Percentiles rank a stretch among this genome's conserved stretches.
Conservation (phyloP, 768 basidiomycete genomes). For the Gelatoporia subvermispora region DNA sequence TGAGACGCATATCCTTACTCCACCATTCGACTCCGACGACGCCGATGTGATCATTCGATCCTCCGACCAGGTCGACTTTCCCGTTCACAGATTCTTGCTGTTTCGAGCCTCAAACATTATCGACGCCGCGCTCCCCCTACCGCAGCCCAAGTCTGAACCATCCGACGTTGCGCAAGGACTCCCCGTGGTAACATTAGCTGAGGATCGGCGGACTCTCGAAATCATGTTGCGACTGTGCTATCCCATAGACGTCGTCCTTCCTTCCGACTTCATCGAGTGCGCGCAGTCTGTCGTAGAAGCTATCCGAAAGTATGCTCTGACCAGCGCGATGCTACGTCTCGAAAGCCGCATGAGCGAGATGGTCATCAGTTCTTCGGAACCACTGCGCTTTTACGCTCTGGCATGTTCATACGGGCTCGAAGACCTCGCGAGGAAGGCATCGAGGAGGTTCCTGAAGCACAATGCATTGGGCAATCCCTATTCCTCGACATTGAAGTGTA, state of each 20-base stretch:
- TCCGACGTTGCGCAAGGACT: background rate
- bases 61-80: slow-evolving; percentile 1
- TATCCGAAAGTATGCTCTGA: slow-evolving; percentile 15
- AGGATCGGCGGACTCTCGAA: slow-evolving; percentile 15
- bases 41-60: slow-evolving; percentile 3
- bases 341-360: too few species aligned
- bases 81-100: background rate
- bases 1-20: too few species aligned
- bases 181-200: slow-evolving; percentile 9
- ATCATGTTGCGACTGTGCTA: slow-evolving; percentile 14
- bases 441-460: background rate
- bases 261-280: background rate
- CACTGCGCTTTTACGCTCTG: slow-evolving; percentile 4
- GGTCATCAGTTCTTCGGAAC: background rate
- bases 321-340: slow-evolving; percentile 11
- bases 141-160: background rate
- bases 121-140: slow-evolving; percentile 1
- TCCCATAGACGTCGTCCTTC: slow-evolving; percentile 7
- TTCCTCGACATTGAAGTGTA: background rate
- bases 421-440: slow-evolving; percentile 5
- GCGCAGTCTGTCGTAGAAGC: slow-evolving; percentile 10
- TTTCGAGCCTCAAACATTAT: background rate
- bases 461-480: background rate
- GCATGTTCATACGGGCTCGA: slow-evolving; percentile 2
- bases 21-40: background rate